phyloP scores from a whole-genome alignment of 495 filamentous ascomycete species.

The Penicillium flavigenum region DNA sequence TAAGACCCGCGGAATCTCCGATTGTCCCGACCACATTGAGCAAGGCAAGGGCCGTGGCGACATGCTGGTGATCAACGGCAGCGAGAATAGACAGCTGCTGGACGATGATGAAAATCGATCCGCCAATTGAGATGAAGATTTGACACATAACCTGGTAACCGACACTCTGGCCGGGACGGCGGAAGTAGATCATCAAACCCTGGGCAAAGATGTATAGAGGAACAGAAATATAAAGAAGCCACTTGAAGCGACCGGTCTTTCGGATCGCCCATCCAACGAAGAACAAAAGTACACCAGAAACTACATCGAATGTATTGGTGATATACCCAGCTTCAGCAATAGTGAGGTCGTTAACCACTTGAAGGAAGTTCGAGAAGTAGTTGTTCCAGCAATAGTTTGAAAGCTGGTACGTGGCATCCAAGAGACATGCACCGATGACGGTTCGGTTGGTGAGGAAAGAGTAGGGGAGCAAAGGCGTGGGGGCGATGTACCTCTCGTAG shows the following conservation, averaged over 20 bases:
- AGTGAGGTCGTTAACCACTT: conserved; percentile 60
- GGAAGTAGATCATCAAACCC: conserved; percentile 64
- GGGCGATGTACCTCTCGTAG: conserved; percentile 54
- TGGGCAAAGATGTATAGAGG: conserved; percentile 54
- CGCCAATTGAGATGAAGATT: conserved; percentile 67
- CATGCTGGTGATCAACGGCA: conserved; percentile 57
- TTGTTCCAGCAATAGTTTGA: conserved; percentile 42
- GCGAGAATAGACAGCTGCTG: conserved; percentile 67
- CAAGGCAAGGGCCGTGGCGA: conserved; percentile 63
- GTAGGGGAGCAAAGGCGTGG: conserved; percentile 51
- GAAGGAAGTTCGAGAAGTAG: conserved; percentile 62
- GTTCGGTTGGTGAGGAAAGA: conserved; percentile 46
- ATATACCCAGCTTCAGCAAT: conserved; percentile 54
- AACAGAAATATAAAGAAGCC: conserved; percentile 53
- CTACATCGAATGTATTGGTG: conserved; percentile 48
- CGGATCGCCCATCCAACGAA: conserved; percentile 51
- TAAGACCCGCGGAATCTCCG: conserved; percentile 61
- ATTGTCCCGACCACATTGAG: conserved; percentile 58
- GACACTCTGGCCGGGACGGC: conserved; percentile 51
- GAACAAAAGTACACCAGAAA: conserved; percentile 42
- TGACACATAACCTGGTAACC: conserved; percentile 72
- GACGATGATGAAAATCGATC: conserved; percentile 56
- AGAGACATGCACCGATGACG: conserved; percentile 56
- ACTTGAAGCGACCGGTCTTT: conserved; percentile 52
- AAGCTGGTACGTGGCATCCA: conserved; percentile 53